A percentile compares a stretch with the other conserved stretches of the same genome.
These are phyloP conservation scores for Gyromitra esculenta DNA, from an alignment of 2,329 filamentous ascomycete species.

Conservation along the genomic window DNA sequence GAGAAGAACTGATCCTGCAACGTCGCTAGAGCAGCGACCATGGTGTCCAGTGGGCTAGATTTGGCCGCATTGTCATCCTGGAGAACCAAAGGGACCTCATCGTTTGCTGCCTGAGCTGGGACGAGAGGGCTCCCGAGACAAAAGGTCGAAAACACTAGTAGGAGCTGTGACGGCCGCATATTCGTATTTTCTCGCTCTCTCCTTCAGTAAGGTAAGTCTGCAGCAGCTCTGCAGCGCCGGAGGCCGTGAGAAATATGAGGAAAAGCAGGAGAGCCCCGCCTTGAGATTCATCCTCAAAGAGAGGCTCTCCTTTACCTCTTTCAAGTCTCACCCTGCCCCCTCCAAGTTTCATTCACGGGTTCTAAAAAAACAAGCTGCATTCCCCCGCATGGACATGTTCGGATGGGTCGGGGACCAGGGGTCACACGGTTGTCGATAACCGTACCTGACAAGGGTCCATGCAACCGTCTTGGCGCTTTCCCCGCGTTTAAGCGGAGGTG, in stretches of 20 bases:
- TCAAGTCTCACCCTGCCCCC: constrained; percentile 7
- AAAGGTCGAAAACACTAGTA: constrained; percentile 25
- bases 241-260: constrained; percentile 6
- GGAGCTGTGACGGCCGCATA: constrained; percentile 24
- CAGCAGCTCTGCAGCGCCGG: neutral
- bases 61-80: neutral
- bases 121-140: constrained; percentile 8
- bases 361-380: neutral
- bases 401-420: neutral
- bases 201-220: neutral
- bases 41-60: neutral
- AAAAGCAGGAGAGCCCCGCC: neutral
- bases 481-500: constrained; percentile 15
- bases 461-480: neutral
- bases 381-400: neutral
- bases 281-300: neutral
- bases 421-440: constrained; percentile 10
- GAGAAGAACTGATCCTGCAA: constrained; percentile 84
- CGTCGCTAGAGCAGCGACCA: constrained; percentile 69
- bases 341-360: neutral
- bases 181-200: neutral
- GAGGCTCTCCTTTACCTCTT: neutral
- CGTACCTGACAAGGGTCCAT: constrained; percentile 3
- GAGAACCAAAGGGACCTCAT: neutral
- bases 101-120: neutral